Base-by-base conservation (phyloP, 148 eudicot species). In the Rhododendron simsii region DNA sequence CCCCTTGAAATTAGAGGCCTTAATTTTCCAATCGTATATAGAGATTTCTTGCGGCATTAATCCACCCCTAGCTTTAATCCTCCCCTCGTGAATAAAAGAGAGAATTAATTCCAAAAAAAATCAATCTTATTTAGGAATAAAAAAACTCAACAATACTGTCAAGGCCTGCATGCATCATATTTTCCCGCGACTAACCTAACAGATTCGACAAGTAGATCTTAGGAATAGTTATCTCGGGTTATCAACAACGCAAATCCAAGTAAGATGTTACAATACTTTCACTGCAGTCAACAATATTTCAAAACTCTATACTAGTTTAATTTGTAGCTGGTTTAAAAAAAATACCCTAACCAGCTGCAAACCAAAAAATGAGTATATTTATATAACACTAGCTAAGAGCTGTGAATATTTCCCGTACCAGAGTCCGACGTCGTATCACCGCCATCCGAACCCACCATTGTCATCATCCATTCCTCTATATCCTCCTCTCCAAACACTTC, bases 381-480 rank as follows among this genome's bases (percentile, higher is more conserved):
- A 4, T 41, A 41, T 51, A 16, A 35, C 3, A 37, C 9, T 35
- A 74, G 30, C 81, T 78, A 45, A 78, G 50, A 23, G 1, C 30
- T 41, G 30, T 51, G 37, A 81, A 30, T 4, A 13, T 30, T 82
- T 55, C 87, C 88, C 35, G 48, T 86, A 39, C 83, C 85, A 45
- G 87, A 88, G 48, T 77, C 85, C 9, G 88, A 87, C 0, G 87
- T 86, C 0, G 86, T 84, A 69, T 69, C 35, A 80, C 85, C 86
- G 16, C 65, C 83, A 41, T 53, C 50, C 33, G 48, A 69, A 82
- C 59, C 80, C 87, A 82, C 84, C 88, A 83, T 82, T 81, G 78
- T 85, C 87, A 11, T 87, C 92, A 87, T 78, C 93, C 92, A 92
- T 45, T 89, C 81, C 26, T 87, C 83, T 53, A 92, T 83, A 23